Conservation (phyloP, 2,329 filamentous ascomycete species). For the Cytospora piceicola region DNA sequence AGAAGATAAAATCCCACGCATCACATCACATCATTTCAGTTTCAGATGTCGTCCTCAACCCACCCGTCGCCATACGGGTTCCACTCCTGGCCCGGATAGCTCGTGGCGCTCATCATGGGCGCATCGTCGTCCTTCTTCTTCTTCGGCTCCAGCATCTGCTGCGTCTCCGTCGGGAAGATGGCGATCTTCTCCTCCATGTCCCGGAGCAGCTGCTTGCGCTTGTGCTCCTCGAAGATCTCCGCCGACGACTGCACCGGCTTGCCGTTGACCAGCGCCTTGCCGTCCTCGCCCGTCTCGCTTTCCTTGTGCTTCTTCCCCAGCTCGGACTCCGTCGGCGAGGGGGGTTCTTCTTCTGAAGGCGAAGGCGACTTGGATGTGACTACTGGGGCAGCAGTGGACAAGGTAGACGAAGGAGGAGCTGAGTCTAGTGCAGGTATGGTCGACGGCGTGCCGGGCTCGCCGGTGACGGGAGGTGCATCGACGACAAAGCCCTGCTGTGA, state of each 20-base stretch:
- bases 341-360: conserved; percentile 33
- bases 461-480: conserved; percentile 20
- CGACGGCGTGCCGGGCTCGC: conserved; percentile 13
- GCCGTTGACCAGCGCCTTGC: conserved; percentile 20
- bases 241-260: conserved; percentile 37
- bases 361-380: conserved; percentile 1
- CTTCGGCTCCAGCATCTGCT: conserved; percentile 38
- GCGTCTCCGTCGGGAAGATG: conserved; percentile 40
- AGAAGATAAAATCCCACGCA: not conserved
- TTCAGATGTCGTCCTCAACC: conserved; percentile 36
- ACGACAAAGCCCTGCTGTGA: conserved; percentile 10
- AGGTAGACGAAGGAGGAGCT: conserved; percentile 31
- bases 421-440: conserved; percentile 15
- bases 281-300: conserved; percentile 12
- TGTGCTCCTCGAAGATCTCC: conserved; percentile 47
- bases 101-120: conserved; percentile 67
- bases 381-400: not conserved
- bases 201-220: conserved; percentile 48
- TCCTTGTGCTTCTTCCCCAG: conserved; percentile 7
- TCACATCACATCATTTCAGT: not conserved
- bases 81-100: conserved; percentile 74
- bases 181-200: conserved; percentile 60
- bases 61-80: conserved; percentile 53
- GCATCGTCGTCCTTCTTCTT: conserved; percentile 48
- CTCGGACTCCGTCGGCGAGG: conserved; percentile 17